Percentiles rank a stretch among this genome's conserved stretches.
Evolutionary conservation across 129 eudicot species (phyloP).

Genomic region (Lonicera japonica): DNA sequence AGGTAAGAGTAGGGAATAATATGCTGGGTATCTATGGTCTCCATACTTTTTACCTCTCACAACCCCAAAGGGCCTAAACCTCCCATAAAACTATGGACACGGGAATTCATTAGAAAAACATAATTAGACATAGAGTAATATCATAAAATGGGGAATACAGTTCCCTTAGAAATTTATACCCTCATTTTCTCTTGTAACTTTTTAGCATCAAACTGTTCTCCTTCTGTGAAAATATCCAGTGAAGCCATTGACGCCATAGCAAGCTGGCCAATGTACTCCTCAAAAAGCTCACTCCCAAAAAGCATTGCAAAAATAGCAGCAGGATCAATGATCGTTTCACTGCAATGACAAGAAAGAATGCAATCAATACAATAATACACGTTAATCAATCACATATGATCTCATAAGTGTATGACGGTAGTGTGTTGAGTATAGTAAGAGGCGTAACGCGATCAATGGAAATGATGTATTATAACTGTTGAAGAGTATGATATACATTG

Average conservation of each 20-base stretch:
- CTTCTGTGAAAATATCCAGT: conserved; percentile 71
- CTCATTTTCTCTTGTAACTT: conserved; percentile 93
- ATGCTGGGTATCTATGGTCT: too few relatives aligned
- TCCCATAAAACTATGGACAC: not conserved
- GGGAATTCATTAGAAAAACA: not conserved
- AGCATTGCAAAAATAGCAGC: conserved; percentile 99
- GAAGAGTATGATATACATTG: too few relatives aligned
- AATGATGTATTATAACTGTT: too few relatives aligned
- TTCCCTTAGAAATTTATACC: conserved; percentile 32
- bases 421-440: too few relatives aligned
- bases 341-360: conserved; percentile 27
- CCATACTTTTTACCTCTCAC: too few relatives aligned
- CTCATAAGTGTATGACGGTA: too few relatives aligned
- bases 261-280: conserved; percentile 93
- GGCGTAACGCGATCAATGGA: too few relatives aligned
- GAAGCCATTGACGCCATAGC: conserved; percentile 99
- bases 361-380: conserved; percentile 2
- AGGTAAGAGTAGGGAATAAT: too few relatives aligned
- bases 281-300: conserved; percentile 95
- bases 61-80: not conserved
- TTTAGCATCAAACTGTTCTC: conserved; percentile 75
- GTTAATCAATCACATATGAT: conserved; percentile 4
- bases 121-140: not conserved
- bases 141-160: not conserved
- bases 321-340: conserved; percentile 90